Percentiles rank a stretch among this genome's conserved stretches.
phyloP scores from a whole-genome alignment of 2,329 filamentous ascomycete genomes.

The Calonectria pauciramosa region DNA sequence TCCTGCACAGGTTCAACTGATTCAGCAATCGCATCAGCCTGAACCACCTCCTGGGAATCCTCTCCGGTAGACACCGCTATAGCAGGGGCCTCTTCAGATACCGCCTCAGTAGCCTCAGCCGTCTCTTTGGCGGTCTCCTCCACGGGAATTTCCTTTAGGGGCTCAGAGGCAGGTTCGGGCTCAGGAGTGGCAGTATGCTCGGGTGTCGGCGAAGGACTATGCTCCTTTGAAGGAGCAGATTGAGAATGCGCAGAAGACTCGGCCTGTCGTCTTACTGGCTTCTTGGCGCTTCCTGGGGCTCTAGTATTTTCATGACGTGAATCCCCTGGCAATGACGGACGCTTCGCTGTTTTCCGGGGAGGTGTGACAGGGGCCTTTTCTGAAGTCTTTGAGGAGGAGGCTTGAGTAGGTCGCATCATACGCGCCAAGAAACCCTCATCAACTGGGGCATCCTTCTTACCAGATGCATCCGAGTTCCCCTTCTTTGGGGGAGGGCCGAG shows the following conservation, averaged over 20 bases:
- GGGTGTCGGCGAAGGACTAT: slow-evolving; percentile 19
- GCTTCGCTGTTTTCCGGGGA: slow-evolving; percentile 56
- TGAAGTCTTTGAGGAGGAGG: slow-evolving; percentile 75
- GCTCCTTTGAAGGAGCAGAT: slow-evolving; percentile 12
- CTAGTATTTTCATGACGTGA: slow-evolving; percentile 43
- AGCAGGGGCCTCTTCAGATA: slow-evolving; percentile 7
- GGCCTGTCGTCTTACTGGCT: slow-evolving; percentile 17
- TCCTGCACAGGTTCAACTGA: slow-evolving; percentile 23
- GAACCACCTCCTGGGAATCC: slow-evolving; percentile 22
- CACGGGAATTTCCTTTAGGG: slow-evolving; percentile 7
- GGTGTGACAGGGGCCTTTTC: slow-evolving; percentile 71
- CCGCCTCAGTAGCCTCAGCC: background rate
- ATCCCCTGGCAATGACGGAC: slow-evolving; percentile 39
- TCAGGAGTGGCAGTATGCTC: slow-evolving; percentile 19
- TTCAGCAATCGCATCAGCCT: slow-evolving; percentile 33
- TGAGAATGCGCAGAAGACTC: slow-evolving; percentile 10
- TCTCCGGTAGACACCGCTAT: slow-evolving; percentile 25
- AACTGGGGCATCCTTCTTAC: slow-evolving; percentile 67
- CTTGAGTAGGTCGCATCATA: slow-evolving; percentile 84
- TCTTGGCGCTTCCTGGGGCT: slow-evolving; percentile 42
- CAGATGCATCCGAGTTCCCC: slow-evolving; percentile 29
- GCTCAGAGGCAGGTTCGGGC: slow-evolving; percentile 21
- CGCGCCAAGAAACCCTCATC: slow-evolving; percentile 83
- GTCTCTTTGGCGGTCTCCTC: slow-evolving; percentile 18
- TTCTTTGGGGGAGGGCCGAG: slow-evolving; percentile 73